Conservation (phyloP, 2,329 filamentous ascomycete species). For the Stachybotrys echinatus region DNA sequence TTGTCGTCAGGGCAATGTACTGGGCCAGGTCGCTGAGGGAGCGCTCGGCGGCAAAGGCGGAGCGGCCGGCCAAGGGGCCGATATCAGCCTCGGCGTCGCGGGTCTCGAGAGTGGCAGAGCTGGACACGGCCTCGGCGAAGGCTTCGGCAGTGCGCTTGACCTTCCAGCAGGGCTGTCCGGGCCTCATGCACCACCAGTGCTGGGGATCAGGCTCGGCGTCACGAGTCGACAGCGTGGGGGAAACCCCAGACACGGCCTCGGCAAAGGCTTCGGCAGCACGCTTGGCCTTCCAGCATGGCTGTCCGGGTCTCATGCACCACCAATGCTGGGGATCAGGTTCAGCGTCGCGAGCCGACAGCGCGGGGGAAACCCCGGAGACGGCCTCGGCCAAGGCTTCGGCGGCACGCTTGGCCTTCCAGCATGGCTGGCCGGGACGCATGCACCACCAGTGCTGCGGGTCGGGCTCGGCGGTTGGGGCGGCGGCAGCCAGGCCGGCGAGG, state of each 20-base stretch:
- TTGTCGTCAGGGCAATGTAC: constrained; percentile 23
- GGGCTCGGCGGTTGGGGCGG: constrained; percentile 11
- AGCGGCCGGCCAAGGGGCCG: constrained; percentile 27
- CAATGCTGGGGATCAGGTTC: no score
- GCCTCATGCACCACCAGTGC: constrained; percentile 19
- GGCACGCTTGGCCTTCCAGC: constrained; percentile 35
- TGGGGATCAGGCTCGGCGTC: constrained; percentile 5
- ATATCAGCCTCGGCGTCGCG: constrained; percentile 17
- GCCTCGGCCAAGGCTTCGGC: constrained; percentile 29
- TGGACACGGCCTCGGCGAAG: constrained; percentile 15
- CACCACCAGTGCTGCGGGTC: constrained; percentile 19
- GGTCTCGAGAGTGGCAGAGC: constrained; percentile 15
- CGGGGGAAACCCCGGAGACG: constrained; percentile 13
- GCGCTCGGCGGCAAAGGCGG: constrained; percentile 31
- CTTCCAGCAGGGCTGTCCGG: constrained; percentile 28
- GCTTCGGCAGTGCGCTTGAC: constrained; percentile 20
- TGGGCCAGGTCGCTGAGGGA: constrained; percentile 32
- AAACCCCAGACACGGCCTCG: constrained; percentile 15
- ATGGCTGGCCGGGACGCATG: constrained; percentile 31
- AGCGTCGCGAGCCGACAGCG: no score
- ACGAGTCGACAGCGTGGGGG: no score
- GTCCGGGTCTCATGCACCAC: constrained; percentile 20
- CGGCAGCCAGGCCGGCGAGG: constrained; percentile 13
- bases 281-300: constrained; percentile 29
- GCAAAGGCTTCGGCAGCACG: constrained; percentile 15